Percentiles rank a stretch among this genome's conserved stretches.
These are phyloP conservation scores for Sordariomycetes sp. DNA, from an alignment of 2,329 filamentous ascomycete genomes.

Conservation along the genomic window DNA sequence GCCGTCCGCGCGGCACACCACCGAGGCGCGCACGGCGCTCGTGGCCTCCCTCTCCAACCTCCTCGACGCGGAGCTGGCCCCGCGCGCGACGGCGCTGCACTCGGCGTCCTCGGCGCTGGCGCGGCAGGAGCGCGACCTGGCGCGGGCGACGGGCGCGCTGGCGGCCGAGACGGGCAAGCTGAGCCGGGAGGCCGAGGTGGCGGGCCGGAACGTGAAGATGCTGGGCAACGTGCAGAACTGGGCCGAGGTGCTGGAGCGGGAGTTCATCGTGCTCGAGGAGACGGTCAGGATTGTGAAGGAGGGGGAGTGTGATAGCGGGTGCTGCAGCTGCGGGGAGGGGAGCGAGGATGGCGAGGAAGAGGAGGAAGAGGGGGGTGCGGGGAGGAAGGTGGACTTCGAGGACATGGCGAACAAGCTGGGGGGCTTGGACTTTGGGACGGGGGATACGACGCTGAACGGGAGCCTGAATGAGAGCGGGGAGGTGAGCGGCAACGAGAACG, in stretches of 20 bases:
- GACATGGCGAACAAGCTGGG: slow-evolving; percentile 9
- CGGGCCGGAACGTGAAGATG: slow-evolving; percentile 60
- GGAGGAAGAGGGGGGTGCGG: slow-evolving; percentile 9
- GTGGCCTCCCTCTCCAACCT: slow-evolving; percentile 57
- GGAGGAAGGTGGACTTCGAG: slow-evolving; percentile 4
- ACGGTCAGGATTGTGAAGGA: slow-evolving; percentile 37
- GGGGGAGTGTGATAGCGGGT: slow-evolving; percentile 11
- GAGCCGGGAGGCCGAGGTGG: slow-evolving; percentile 50
- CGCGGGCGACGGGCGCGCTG: slow-evolving; percentile 47
- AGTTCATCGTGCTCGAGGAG: slow-evolving; percentile 53
- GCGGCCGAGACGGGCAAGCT: slow-evolving; percentile 55
- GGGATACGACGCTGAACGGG: not conserved
- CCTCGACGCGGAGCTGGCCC: slow-evolving; percentile 57
- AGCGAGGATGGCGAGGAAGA: slow-evolving; percentile 14
- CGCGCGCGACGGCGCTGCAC: slow-evolving; percentile 60
- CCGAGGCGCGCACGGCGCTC: slow-evolving; percentile 47
- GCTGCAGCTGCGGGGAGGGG: slow-evolving; percentile 28
- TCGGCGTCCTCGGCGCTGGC: slow-evolving; percentile 54
- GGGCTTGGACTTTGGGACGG: slow-evolving; percentile 3
- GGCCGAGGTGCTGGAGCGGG: slow-evolving; percentile 69
- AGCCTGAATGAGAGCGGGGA: slow-evolving; percentile 4
- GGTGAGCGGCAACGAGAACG: slow-evolving; percentile 6
- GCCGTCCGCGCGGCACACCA: slow-evolving; percentile 34
- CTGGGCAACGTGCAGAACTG: slow-evolving; percentile 77
- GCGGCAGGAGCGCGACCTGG: slow-evolving; percentile 57